Evolutionary conservation across 306 rosid genomes (phyloP).

Genomic region (Vigna nakashimae): DNA sequence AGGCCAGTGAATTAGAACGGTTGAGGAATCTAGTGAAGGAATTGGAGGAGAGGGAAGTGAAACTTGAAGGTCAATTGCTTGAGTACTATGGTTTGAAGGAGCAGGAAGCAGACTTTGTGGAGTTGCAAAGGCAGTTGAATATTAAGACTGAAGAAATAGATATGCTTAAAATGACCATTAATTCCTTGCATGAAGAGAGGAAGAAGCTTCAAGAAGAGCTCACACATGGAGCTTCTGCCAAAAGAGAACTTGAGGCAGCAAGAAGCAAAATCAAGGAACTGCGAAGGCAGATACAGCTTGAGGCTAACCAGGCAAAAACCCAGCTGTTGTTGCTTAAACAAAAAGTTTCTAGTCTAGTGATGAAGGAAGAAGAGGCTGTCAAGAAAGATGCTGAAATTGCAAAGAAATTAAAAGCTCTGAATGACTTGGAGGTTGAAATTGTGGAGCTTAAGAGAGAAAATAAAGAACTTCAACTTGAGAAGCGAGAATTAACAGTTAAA

Average conservation of each 20-base stretch:
- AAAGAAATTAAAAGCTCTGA: conserved; percentile 65
- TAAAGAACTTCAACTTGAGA: conserved; percentile 83
- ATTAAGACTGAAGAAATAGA: conserved; percentile 67
- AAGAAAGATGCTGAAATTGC: conserved; percentile 72
- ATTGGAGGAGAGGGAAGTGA: conserved; percentile 88
- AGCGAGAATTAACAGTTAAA: conserved; percentile 72
- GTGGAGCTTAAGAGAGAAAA: conserved; percentile 74
- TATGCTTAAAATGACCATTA: conserved; percentile 74
- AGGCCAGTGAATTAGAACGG: conserved; percentile 71
- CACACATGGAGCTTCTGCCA: conserved; percentile 52
- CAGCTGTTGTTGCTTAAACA: conserved; percentile 82
- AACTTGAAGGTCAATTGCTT: conserved; percentile 76
- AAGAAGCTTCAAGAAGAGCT: conserved; percentile 76
- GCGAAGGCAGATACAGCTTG: conserved; percentile 81
- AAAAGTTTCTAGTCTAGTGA: conserved; percentile 72
- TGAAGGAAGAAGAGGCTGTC: conserved; percentile 69
- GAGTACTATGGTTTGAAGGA: conserved; percentile 80
- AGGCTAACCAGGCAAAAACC: conserved; percentile 76
- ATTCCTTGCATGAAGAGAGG: conserved; percentile 77
- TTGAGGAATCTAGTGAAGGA: conserved; percentile 68
- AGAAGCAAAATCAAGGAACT: conserved; percentile 78
- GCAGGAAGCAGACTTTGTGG: conserved; percentile 66
- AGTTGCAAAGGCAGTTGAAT: conserved; percentile 70
- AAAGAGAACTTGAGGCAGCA: conserved; percentile 73
- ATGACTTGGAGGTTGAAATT: conserved; percentile 72